A percentile compares a stretch with the other conserved stretches of the same genome.
These are phyloP conservation scores for Pythium monospermum DNA, from an alignment of 352 stramenopile genomes.

Conservation along the genomic window DNA sequence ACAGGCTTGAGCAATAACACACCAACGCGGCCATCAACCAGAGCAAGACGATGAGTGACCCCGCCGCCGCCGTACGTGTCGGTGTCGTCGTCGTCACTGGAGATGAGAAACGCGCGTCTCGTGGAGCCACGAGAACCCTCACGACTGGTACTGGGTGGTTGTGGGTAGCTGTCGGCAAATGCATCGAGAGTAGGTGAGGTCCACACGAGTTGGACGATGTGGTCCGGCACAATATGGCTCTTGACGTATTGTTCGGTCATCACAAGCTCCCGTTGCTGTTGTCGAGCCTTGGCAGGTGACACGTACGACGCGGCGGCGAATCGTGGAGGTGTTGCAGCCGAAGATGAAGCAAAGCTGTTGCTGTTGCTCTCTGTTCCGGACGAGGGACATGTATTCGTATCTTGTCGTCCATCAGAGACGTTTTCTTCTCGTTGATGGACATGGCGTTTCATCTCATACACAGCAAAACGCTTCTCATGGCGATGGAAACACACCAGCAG, in stretches of 20 bases:
- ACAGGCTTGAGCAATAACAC: constrained; percentile 17
- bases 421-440: not conserved
- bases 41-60: not conserved
- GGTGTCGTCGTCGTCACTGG: constrained; percentile 1
- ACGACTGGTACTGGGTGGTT: not conserved
- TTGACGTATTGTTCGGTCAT: constrained; percentile 19
- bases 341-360: too few species aligned
- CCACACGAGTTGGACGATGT: constrained; percentile 15
- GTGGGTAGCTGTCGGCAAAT: constrained; percentile 1
- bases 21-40: constrained; percentile 11
- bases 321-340: not conserved
- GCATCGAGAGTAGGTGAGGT: constrained; percentile 17
- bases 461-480: constrained; percentile 39
- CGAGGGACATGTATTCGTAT: too few species aligned
- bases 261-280: constrained; percentile 19
- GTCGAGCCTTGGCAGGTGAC: constrained; percentile 19
- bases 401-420: too few species aligned
- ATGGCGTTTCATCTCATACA: constrained; percentile 34
- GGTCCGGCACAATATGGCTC: constrained; percentile 20
- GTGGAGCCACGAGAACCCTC: not conserved
- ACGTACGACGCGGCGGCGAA: constrained; percentile 12
- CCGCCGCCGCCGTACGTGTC: too few species aligned
- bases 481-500: constrained; percentile 52
- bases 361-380: too few species aligned
- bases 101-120: constrained; percentile 11